phyloP scores from a whole-genome alignment of 2,329 filamentous ascomycete species.

The Dactylellina drechsleri region DNA sequence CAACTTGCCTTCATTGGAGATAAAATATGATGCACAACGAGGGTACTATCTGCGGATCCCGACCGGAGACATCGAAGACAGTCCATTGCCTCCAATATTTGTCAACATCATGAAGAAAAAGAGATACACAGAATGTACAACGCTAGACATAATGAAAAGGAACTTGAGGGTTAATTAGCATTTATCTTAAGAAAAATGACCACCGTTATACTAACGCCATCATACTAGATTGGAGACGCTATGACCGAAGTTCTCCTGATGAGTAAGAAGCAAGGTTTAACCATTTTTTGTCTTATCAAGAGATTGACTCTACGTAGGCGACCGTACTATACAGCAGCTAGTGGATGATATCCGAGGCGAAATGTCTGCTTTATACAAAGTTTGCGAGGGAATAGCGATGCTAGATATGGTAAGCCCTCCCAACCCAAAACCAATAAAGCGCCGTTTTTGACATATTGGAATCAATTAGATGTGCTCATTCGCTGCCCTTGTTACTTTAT shows the following conservation, averaged over 20 bases:
- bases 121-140: slow-evolving; percentile 85
- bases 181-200: no score
- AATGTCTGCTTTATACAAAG: slow-evolving; percentile 78
- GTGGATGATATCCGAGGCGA: slow-evolving; percentile 76
- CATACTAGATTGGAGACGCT: slow-evolving; percentile 75
- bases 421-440: neutral
- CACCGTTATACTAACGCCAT: slow-evolving; percentile 29
- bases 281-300: neutral
- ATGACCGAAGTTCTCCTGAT: slow-evolving; percentile 84
- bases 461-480: slow-evolving; percentile 68
- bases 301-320: slow-evolving; percentile 60
- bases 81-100: slow-evolving; percentile 72
- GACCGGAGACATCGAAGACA: slow-evolving; percentile 71
- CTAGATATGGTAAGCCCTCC: slow-evolving; percentile 76
- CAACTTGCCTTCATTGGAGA: slow-evolving; percentile 67
- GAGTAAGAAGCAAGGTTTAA: slow-evolving; percentile 65
- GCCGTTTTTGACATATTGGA: neutral
- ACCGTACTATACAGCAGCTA: slow-evolving; percentile 77
- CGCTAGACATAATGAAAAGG: slow-evolving; percentile 81
- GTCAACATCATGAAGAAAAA: slow-evolving; percentile 80
- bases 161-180: slow-evolving; percentile 64
- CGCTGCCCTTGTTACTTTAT: slow-evolving; percentile 75
- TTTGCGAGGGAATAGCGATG: slow-evolving; percentile 86
- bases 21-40: slow-evolving; percentile 80
- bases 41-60: slow-evolving; percentile 81